Evolutionary conservation across 164 flowering plant genomes (phyloP).

Genomic region (Liriodendron chinense): DNA sequence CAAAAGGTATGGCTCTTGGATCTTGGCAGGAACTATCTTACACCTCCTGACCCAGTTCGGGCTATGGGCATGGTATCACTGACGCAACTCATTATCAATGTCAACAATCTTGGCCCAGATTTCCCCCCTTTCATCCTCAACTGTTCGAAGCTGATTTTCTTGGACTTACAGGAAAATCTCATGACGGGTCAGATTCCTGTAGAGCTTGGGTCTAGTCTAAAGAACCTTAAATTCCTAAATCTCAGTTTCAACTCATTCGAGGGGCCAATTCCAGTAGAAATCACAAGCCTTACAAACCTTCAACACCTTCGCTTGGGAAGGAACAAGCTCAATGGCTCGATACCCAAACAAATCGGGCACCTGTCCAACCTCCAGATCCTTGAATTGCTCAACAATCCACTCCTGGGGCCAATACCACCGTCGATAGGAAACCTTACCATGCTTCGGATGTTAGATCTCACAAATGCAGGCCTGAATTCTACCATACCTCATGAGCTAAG

Average conservation of each 20-base stretch:
- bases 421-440: constrained; percentile 22
- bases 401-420: constrained; percentile 25
- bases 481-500: constrained; percentile 28
- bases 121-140: constrained; percentile 25
- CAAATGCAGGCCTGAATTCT: constrained; percentile 15
- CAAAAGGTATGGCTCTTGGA: constrained; percentile 22
- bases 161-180: constrained; percentile 20
- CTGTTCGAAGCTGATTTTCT: constrained; percentile 15
- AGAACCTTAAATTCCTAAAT: constrained; percentile 18
- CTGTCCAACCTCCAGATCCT: constrained; percentile 24
- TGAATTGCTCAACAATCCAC: constrained; percentile 15
- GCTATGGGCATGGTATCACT: constrained; percentile 20
- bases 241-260: constrained; percentile 15
- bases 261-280: constrained; percentile 18
- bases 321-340: constrained; percentile 20
- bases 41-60: constrained; percentile 17
- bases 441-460: constrained; percentile 20
- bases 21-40: constrained; percentile 18
- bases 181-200: constrained; percentile 20
- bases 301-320: constrained; percentile 15
- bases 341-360: constrained; percentile 22
- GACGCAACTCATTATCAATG: constrained; percentile 17
- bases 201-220: constrained; percentile 1
- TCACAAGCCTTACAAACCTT: constrained; percentile 16
- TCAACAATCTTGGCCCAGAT: constrained; percentile 13